Conservation (phyloP, 2,329 filamentous ascomycete species). For the Hypoxylon sp. region DNA sequence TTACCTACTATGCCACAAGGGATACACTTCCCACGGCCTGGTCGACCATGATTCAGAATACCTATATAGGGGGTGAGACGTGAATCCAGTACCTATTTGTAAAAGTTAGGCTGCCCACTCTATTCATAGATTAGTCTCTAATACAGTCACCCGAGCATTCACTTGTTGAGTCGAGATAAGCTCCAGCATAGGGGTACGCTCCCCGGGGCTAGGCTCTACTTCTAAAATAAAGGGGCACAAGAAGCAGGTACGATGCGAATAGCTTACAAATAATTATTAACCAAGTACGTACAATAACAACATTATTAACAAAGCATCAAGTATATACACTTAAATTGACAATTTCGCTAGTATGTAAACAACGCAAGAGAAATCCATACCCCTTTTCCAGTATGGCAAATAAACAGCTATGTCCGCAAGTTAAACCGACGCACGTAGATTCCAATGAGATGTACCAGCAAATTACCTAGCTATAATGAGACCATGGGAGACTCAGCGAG, state of each 20-base stretch:
- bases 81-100: no score
- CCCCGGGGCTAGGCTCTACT: background rate
- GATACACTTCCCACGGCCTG: background rate
- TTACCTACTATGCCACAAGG: background rate
- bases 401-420: background rate
- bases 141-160: background rate
- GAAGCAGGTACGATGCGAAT: background rate
- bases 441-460: background rate
- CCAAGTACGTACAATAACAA: background rate
- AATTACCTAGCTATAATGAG: background rate
- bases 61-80: background rate
- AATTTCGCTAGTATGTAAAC: background rate
- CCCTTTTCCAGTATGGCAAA: background rate
- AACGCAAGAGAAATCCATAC: background rate
- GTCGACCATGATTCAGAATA: background rate
- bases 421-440: background rate
- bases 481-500: background rate
- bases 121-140: constrained; percentile 5
- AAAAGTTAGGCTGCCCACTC: background rate
- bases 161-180: background rate
- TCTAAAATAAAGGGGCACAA: background rate
- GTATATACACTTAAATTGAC: background rate
- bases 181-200: background rate
- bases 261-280: background rate
- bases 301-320: background rate